Evolutionary conservation across 2,329 filamentous ascomycete genomes (phyloP).

Genomic region (Calonectria ilicicola): DNA sequence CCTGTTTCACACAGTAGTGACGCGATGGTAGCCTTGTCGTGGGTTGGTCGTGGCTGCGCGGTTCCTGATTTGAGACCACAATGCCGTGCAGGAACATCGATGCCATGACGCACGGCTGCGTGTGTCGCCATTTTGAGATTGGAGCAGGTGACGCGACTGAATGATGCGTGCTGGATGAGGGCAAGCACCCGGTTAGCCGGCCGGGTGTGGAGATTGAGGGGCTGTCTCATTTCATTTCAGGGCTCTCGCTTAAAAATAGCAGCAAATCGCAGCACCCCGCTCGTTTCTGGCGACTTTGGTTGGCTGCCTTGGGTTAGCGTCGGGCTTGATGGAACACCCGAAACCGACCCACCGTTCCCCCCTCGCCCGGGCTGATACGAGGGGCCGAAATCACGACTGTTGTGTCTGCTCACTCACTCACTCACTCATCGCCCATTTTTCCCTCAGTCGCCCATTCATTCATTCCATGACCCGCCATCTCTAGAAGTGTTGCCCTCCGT

Average conservation of each 20-base stretch:
- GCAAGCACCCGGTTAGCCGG: no score
- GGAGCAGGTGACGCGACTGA: no score
- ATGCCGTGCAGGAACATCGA: no score
- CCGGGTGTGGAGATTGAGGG: not conserved
- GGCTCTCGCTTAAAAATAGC: not conserved
- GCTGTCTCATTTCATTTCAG: not conserved
- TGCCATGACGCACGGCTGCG: no score
- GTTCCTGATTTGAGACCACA: no score
- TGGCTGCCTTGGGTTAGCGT: not conserved
- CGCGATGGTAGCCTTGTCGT: no score
- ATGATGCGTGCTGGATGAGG: no score
- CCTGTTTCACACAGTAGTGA: no score
- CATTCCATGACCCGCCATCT: not conserved
- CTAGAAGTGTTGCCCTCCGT: not conserved
- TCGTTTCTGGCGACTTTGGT: not conserved
- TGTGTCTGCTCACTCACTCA: not conserved
- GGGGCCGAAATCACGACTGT: not conserved
- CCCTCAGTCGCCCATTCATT: no score
- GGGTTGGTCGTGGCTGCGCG: no score
- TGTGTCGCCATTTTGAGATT: no score
- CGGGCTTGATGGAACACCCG: not conserved
- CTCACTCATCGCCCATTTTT: not conserved
- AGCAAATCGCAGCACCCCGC: not conserved
- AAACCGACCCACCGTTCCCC: not conserved
- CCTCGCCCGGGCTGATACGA: not conserved